Base-by-base conservation (phyloP, 2,329 filamentous ascomycete genomes). In the Calonectria hongkongensis region DNA sequence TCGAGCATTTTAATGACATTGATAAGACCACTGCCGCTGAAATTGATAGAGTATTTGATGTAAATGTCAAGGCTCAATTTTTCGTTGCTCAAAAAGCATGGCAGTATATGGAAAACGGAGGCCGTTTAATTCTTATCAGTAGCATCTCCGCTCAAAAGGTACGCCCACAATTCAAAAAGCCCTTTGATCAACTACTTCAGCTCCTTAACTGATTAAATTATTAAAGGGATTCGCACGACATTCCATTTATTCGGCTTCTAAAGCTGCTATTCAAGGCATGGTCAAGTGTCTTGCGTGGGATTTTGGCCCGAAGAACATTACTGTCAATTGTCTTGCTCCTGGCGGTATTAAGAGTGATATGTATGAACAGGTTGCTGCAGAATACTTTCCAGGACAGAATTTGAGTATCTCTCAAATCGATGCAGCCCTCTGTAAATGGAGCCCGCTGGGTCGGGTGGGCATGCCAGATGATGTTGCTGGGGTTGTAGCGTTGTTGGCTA, bases 251-350 rank as follows among this genome's bases (percentile, higher is more conserved):
- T 93, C 93, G 27, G 93, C 91, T 16, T 91, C 88, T 83, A 95
- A 95, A 88, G 94, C 93, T 78, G 91, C 94, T 45, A 92, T 95
- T 73, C 94, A 95, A 84, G 93, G 92, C 13, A 94, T 95, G 84
- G 92, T 94, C 77, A 92, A 94, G 82, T 92, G 90, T 78, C 93
- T 95, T 85, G 92, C 94, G 6, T 92, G 92, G 58, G 92, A 94
- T 86, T 91, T 90, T 76, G 91, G 92, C 67, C 89, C 92, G 85
- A 89, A 91, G 79, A 90, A 90, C 69, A 92, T 93, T 81, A 93
- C 91, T 0, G 91, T 93, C 82, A 93, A 93, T 79, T 90, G 89
- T 54, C 87, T 93, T 39, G 92, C 92, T 0, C 92, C 92, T 0
- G 92, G 92, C 69, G 92, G 91, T 16, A 92, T 92, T 83, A 92